A percentile compares a stretch with the other conserved stretches of the same genome.
Evolutionary conservation across 345 rosid genomes (phyloP).

Genomic region (Microcos paniculata): DNA sequence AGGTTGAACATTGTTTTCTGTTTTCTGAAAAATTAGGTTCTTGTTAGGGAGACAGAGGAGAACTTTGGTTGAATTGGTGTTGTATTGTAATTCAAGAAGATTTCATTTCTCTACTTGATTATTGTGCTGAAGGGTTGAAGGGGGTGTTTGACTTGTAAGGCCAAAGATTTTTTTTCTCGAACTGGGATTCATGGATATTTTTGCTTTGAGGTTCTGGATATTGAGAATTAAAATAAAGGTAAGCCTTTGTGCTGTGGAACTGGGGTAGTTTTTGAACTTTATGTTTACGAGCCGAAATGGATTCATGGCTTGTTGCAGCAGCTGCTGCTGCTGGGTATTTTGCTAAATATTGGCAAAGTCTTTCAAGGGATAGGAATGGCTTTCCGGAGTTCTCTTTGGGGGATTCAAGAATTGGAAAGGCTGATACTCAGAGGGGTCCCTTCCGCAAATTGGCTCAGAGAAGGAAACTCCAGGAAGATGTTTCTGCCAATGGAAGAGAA

Average conservation of each 20-base stretch:
- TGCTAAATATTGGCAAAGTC: conserved; percentile 51
- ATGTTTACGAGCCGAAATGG: conserved; percentile 45
- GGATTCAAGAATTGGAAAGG: conserved; percentile 30
- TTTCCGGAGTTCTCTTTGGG: conserved; percentile 32
- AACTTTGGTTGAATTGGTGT: background rate
- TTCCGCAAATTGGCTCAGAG: conserved; percentile 18
- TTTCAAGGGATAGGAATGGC: conserved; percentile 32
- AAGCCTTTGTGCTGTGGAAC: conserved; percentile 23
- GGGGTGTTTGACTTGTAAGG: conserved; percentile 2
- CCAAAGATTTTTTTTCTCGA: background rate
- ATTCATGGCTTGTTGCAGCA: conserved; percentile 67
- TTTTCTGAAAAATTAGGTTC: background rate
- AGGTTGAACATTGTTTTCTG: background rate
- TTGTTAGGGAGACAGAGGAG: background rate
- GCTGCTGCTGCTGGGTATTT: conserved; percentile 81
- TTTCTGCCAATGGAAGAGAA: conserved; percentile 22
- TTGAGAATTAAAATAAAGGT: conserved; percentile 19
- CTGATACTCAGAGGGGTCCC: conserved; percentile 27
- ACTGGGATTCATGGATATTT: conserved; percentile 24
- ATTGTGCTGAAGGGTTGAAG: background rate
- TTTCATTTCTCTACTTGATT: background rate
- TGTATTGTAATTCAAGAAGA: background rate
- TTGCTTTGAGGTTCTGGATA: conserved; percentile 19
- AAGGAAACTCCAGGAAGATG: conserved; percentile 36
- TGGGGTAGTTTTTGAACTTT: conserved; percentile 18